Percentiles rank a stretch among this genome's conserved stretches.
phyloP scores from a whole-genome alignment of 371 early-diverging fungal genomes.

The Ordospora pajunii region DNA sequence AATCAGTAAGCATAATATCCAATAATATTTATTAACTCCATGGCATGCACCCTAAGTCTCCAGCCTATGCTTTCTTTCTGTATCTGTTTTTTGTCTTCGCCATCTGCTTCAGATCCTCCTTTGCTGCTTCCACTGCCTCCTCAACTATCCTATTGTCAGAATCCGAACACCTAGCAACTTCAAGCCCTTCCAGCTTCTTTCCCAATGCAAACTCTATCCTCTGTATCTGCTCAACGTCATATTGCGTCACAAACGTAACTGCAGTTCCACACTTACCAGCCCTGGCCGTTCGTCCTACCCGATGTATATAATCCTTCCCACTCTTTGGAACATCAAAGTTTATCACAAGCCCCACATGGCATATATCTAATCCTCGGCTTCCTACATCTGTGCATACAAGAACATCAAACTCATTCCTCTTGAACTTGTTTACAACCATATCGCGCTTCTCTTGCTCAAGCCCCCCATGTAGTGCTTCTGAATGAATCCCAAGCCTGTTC shows the following conservation, averaged over 20 bases:
- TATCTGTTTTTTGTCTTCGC: not conserved
- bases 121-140: not conserved
- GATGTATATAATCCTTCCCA: constrained; percentile 84
- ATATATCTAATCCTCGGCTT: constrained; percentile 89
- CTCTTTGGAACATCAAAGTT: constrained; percentile 88
- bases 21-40: too few relatives aligned
- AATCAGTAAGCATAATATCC: too few relatives aligned
- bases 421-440: constrained; percentile 77
- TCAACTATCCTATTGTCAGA: not conserved
- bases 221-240: constrained; percentile 80
- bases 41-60: too few relatives aligned
- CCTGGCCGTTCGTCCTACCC: constrained; percentile 89
- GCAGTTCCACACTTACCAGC: constrained; percentile 81
- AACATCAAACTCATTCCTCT: constrained; percentile 66
- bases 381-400: constrained; percentile 92
- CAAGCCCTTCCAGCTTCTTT: constrained; percentile 68
- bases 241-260: constrained; percentile 84
- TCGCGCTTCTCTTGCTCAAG: constrained; percentile 81
- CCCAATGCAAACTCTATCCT: constrained; percentile 89
- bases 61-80: too few relatives aligned
- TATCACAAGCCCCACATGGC: constrained; percentile 79
- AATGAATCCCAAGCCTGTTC: constrained; percentile 72
- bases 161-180: too few relatives aligned
- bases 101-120: not conserved
- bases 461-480: constrained; percentile 73